Evolutionary conservation across 2,329 filamentous ascomycete species (phyloP), one percentile per base, ranked within the genome.

Genomic region (Botryotinia convoluta): DNA sequence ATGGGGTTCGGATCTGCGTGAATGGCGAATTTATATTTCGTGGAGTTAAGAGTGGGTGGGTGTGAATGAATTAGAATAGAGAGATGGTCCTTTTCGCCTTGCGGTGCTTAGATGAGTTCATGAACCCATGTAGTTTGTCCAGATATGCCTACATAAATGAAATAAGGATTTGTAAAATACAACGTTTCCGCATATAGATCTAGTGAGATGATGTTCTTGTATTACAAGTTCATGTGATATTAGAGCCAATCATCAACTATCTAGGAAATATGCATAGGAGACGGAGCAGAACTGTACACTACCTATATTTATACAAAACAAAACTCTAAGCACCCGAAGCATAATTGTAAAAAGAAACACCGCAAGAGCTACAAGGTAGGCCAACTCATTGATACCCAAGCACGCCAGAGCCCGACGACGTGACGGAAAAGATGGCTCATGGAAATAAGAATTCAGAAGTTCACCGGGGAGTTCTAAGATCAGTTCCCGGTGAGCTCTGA

Each of bases 151-250:
- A 59, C 18, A 42, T 22, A 14, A 6, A 20, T 44, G 16, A n/a
- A 26, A 42, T 32, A 32, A 44, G 9, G 6, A 2, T 22, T 3
- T 54, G 16, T 54, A 22, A 22, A 42, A 12, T 16, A 8, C 29
- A 3, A 14, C 1, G 2, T 39, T 20, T 7, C 18, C 12, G 10
- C 22, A 5, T n/a, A 9, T 4, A 4, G 4, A 7, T 35, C 29
- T 5, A 37, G 10, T 39, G 59, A 39, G 3, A 26, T 26, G 6
- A 4, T n/a, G 22, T 57, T 8, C 6, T 32, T 29, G n/a, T 18
- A 8, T 9, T 54, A 6, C 4, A 54, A 54, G 12, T 54, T 44
- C 42, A 42, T 42, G 42, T 42, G 14, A 42, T 1, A 42, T 42
- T 42, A 18, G 16, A 42, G 42, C 18, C 12, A 12, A 42, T 14